Conservation (phyloP, 148 eudicot genomes). For the Amaranthus palmeri region DNA sequence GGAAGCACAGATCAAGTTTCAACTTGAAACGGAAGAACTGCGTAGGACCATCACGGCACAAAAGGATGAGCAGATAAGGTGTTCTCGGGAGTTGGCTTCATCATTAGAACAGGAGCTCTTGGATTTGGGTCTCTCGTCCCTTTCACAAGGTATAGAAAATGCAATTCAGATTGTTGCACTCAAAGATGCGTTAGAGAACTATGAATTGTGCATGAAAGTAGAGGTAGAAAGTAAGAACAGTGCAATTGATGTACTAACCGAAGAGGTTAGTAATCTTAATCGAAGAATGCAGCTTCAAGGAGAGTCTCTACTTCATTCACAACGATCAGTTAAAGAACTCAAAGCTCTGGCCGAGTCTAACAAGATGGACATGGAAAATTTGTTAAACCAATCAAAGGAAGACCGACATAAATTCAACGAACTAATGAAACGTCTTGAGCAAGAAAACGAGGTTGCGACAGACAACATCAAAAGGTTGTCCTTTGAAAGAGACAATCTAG, state of each 20-base stretch:
- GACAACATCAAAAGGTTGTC: constrained; percentile 33
- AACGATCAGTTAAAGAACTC: constrained; percentile 30
- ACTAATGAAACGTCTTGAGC: constrained; percentile 35
- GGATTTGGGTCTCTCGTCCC: constrained; percentile 22
- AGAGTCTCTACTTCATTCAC: constrained; percentile 30
- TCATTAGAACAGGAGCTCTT: constrained; percentile 27
- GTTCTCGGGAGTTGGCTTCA: constrained; percentile 28
- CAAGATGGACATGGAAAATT: constrained; percentile 29
- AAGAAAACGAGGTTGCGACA: constrained; percentile 24
- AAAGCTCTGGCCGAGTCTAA: constrained; percentile 36
- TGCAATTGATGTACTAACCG: constrained; percentile 23
- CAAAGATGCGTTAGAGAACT: constrained; percentile 38
- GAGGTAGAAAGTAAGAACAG: constrained; percentile 40
- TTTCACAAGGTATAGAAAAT: constrained; percentile 32
- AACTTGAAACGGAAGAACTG: constrained; percentile 40
- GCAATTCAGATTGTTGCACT: constrained; percentile 34
- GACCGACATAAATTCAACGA: constrained; percentile 25
- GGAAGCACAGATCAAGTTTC: constrained; percentile 29
- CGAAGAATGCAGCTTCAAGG: constrained; percentile 28
- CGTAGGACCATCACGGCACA: background rate
- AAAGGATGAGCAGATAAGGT: constrained; percentile 36
- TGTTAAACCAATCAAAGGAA: constrained; percentile 26
- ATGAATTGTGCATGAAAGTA: constrained; percentile 27
- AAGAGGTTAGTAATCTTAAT: constrained; percentile 19
- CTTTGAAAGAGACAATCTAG: constrained; percentile 38